Evolutionary conservation across 352 stramenopile genomes (phyloP), one percentile per base, ranked within the genome.

Genomic region (Thraustochytrium striatum): DNA sequence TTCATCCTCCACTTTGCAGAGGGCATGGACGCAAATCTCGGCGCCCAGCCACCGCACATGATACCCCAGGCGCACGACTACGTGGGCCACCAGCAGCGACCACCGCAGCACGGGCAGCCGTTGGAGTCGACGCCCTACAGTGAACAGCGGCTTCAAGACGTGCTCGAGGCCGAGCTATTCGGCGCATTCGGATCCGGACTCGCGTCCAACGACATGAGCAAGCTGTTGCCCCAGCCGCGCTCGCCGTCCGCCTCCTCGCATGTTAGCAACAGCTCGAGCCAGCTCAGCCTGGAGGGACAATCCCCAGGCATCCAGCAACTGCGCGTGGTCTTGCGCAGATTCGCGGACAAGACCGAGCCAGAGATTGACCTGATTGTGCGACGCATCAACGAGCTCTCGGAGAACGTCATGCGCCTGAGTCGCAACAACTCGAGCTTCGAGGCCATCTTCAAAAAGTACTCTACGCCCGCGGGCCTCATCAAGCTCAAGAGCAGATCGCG

Each of bases 401-500:
- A 75, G 9, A 41, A 28, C 19, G 44, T 75, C 21, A 39, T 61
- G 11, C 52, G 44, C 5, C 65, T 75, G 16, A 9, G 41, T 32
- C 43, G 44, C 8, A 68, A 75, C 21, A 61, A 75, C 39, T 28
- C 19, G 19, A 50, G 41, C 50, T 43, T 75, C 50, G 52, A 58
- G 30, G 36, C 19, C 13, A 32, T 75, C 50, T 39, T 75, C n/a
- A 9, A 21, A 3, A 3, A 16, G 16, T 75, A 52, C 25, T 75
- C 65, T 28, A n/a, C 16, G 43, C 44, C 39, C 39, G 65, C 65
- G 2, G 65, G 65, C 8, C 25, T 75, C 16, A 58, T 47, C 8
- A 9, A 38, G 5, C 65, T 75, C 44, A 75, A 75, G 50, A 39
- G 43, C 65, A 70, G 44, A 61, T 75, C 32, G 44, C 43, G 36